Base-by-base conservation (phyloP, 2,329 filamentous ascomycete genomes). In the Cladosporium cucumerinum region DNA sequence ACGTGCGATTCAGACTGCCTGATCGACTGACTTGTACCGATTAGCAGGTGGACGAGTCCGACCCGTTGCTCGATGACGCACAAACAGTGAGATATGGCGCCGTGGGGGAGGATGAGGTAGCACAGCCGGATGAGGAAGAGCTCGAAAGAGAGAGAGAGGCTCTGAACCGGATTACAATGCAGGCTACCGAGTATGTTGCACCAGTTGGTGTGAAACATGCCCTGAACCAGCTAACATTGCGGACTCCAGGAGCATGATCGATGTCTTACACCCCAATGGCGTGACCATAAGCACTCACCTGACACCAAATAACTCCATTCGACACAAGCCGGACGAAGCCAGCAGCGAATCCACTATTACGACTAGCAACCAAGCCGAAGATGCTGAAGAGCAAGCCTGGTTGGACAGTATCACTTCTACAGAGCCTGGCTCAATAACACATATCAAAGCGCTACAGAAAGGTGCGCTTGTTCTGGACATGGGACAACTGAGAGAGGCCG, bases 101-200 rank as follows among this genome's bases (percentile, higher is more conserved):
- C 61, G 72, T 77, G 65, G 75, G 72, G 66, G 76, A 75, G 64
- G 73, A 73, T 65, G 72, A 74, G 49, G 59, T 70, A 10, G 74
- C 76, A 65, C 79, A 79, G 71, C 78, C 78, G 36, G 81, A 83
- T 69, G 80, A 80, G 61, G 81, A 82, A 69, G 81, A 82, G 72
- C 74, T 82, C 61, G 74, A 78, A 65, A 77, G 79, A 68, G 79
- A 82, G 70, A 75, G 81, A 48, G 81, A 82, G 69, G 79, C 78
- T 32, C 71, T 83, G 65, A 80, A 82, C 70, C 77, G 79, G 39
- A 81, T 83, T 66, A 83, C 81, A 59, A 79, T 79, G 52, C 78
- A 81, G 68, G 82, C 81, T 14, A 78, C 79, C 26, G 80, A 82
- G 81, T 82, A 70, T 64, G 78, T 73, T 51, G 28, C 57, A 14